Conservation (phyloP, 208 protist species). For the Leishmania guyanensis region DNA sequence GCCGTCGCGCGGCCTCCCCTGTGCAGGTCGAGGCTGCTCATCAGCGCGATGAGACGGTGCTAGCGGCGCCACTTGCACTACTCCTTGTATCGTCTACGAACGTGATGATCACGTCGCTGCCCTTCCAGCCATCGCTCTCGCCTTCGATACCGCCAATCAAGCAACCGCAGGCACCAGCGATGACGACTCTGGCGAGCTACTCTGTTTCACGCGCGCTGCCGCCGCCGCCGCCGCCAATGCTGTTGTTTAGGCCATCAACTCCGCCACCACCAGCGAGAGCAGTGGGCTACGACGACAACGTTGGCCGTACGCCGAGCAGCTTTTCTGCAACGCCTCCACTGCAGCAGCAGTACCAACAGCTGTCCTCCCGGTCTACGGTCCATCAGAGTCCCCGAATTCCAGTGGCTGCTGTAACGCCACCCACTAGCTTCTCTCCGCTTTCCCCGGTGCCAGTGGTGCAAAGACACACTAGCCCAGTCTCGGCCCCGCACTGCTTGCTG, state of each 20-base stretch:
- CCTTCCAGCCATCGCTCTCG: background rate
- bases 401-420: background rate
- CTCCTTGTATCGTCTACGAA: conserved; percentile 24
- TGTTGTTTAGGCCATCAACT: background rate
- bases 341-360: background rate
- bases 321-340: background rate
- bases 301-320: background rate
- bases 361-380: background rate
- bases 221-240: background rate
- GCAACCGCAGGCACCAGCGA: background rate
- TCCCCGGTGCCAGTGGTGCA: background rate
- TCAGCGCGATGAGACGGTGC: background rate
- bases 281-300: background rate
- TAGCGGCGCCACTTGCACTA: background rate
- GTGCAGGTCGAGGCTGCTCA: background rate
- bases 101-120: background rate
- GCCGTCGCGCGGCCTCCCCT: background rate
- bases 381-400: conserved; percentile 2
- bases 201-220: background rate
- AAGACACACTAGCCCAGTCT: background rate
- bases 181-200: background rate
- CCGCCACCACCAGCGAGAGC: background rate
- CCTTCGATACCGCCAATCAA: conserved; percentile 1
- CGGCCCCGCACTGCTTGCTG: background rate
- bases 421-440: background rate